These are phyloP conservation scores for Monosporozyma siamensis DNA, from an alignment of 805 yeast genomes.

Conservation along the genomic window DNA sequence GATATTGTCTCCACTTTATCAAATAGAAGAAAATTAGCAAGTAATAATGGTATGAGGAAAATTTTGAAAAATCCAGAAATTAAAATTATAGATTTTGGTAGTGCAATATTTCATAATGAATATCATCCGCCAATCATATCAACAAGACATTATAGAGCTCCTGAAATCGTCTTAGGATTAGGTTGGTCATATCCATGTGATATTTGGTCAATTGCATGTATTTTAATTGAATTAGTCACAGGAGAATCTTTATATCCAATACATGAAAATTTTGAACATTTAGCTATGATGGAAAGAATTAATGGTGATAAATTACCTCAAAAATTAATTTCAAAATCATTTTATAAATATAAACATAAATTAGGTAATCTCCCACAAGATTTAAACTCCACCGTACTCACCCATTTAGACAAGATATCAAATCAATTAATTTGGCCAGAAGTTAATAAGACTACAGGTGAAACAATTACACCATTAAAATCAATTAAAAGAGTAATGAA, in stretches of 20 bases:
- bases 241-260: constrained; percentile 95
- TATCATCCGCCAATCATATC: constrained; percentile 88
- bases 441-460: constrained; percentile 18
- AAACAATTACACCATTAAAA: constrained; percentile 22
- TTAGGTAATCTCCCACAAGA: constrained; percentile 28
- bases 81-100: constrained; percentile 93
- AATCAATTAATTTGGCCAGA: constrained; percentile 26
- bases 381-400: constrained; percentile 25
- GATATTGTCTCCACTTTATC: constrained; percentile 16
- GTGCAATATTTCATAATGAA: constrained; percentile 89
- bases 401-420: constrained; percentile 22
- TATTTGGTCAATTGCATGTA: constrained; percentile 94
- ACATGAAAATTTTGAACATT: constrained; percentile 87
- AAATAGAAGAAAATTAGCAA: constrained; percentile 25
- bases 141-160: constrained; percentile 94
- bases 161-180: constrained; percentile 86
- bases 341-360: constrained; percentile 25
- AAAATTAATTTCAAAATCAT: constrained; percentile 29
- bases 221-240: constrained; percentile 78
- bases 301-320: constrained; percentile 43
- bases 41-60: constrained; percentile 27
- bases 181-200: constrained; percentile 98
- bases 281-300: constrained; percentile 88
- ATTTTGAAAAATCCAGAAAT: constrained; percentile 65
- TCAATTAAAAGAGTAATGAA: constrained; percentile 26